Base-by-base conservation (phyloP, 2,329 filamentous ascomycete species). In the Sclerotiophoma versabilis region DNA sequence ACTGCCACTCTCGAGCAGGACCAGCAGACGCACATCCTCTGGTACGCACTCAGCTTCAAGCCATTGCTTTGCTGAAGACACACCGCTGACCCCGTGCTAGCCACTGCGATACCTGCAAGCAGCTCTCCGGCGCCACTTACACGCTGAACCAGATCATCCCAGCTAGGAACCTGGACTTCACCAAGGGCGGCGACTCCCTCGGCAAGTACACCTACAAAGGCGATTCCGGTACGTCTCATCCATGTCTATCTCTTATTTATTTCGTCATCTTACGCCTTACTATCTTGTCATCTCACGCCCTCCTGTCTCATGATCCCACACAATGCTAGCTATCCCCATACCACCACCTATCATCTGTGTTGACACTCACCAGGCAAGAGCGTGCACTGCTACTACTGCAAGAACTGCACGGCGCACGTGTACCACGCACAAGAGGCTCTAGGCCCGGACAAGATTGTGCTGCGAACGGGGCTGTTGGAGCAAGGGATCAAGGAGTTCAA, bases 41-140 rank as follows among this genome's bases (percentile, higher is more conserved):
- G 77, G 76, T 78, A n/a, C n/a, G n/a, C n/a, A n/a, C n/a, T n/a
- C n/a, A n/a, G n/a, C n/a, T n/a, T n/a, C n/a, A n/a, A n/a, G n/a
- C n/a, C n/a, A n/a, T 12, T 0, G 9, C 4, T 6, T 38, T 25
- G 11, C 15, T 12, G 23, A 15, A 23, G 10, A 6, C 8, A 4
- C 20, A 19, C n/a, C 22, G 19, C 33, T 48, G 22, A 48, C 17
- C 11, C 7, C 2, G 0, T 22, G 19, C 6, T 15, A 82, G 82
- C 76, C 83, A 85, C 64, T 85, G 83, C 74, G 76, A 82, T 62
- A 83, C 82, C 25, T 85, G 83, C 80, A 84, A 84, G 63, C 66
- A 75, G 56, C 77, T 84, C 51, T 77, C 76, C 45, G 81, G 81
- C 59, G 73, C 76, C 15, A 76, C 80, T 42, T 83, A 75, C 75